These are phyloP conservation scores for Fonsecaea monophora DNA, from an alignment of 2,329 filamentous ascomycete genomes.

Conservation along the genomic window DNA sequence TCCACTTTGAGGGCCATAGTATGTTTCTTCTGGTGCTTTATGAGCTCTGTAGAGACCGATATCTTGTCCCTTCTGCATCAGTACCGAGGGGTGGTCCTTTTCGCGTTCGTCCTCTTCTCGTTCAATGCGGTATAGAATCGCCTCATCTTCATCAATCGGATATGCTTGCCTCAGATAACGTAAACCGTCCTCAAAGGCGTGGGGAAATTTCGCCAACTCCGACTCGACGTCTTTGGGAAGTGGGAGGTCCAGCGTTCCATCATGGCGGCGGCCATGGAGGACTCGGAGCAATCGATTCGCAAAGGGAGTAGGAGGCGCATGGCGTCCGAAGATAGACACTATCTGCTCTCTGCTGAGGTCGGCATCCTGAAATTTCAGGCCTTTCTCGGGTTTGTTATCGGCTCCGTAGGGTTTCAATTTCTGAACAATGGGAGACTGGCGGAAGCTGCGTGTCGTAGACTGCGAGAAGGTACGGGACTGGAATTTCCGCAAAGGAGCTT, in stretches of 20 bases:
- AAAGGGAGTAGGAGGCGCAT: constrained; percentile 24
- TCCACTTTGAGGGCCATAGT: constrained; percentile 47
- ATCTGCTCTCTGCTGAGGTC: constrained; percentile 33
- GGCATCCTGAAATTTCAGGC: constrained; percentile 34
- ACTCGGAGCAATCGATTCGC: constrained; percentile 44
- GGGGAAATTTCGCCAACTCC: constrained; percentile 40
- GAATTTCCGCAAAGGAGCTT: not conserved
- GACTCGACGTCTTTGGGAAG: constrained; percentile 50
- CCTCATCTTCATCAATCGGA: constrained; percentile 56
- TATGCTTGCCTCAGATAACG: constrained; percentile 52
- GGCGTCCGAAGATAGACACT: constrained; percentile 30
- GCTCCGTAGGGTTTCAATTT: constrained; percentile 33
- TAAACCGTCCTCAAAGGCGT: constrained; percentile 47
- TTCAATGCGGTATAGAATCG: constrained; percentile 53
- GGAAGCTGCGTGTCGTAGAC: constrained; percentile 19
- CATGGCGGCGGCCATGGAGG: constrained; percentile 52
- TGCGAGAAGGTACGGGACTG: constrained; percentile 25
- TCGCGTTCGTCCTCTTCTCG: constrained; percentile 38
- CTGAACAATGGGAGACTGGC: constrained; percentile 16
- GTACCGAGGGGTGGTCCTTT: constrained; percentile 37
- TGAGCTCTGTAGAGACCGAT: constrained; percentile 45
- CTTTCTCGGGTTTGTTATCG: constrained; percentile 35
- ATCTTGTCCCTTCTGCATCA: constrained; percentile 46
- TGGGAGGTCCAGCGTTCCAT: constrained; percentile 54
- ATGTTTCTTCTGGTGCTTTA: constrained; percentile 1